phyloP scores from a whole-genome alignment of 192 early-diverging fungal species.

The Jimgerdemannia lactiflua region DNA sequence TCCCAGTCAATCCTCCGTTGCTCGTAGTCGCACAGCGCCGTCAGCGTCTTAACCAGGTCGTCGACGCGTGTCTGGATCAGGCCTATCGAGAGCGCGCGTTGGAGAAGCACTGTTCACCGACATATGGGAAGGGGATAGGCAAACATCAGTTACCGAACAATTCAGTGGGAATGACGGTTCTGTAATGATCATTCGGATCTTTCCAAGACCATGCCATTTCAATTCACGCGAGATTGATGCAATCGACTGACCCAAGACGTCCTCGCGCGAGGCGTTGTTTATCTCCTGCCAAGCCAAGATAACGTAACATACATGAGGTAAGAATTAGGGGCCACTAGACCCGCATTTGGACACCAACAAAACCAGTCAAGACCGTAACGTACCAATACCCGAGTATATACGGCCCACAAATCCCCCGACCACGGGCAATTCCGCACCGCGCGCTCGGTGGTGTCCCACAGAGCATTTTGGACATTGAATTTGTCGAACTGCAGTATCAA shows the following conservation, averaged over 20 bases:
- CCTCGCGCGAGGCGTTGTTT: neutral
- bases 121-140: too few relatives aligned
- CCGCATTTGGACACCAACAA: neutral
- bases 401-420: constrained; percentile 64
- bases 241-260: neutral
- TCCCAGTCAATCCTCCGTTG: constrained; percentile 30
- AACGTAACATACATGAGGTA: too few relatives aligned
- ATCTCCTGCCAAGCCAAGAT: neutral
- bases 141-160: too few relatives aligned
- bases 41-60: constrained; percentile 30
- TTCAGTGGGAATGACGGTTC: too few relatives aligned
- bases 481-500: constrained; percentile 30
- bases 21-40: constrained; percentile 35
- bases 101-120: constrained; percentile 8
- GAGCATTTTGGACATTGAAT: constrained; percentile 19
- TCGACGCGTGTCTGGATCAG: constrained; percentile 26
- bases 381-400: constrained; percentile 36
- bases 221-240: too few relatives aligned
- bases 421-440: constrained; percentile 72
- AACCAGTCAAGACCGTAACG: neutral
- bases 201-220: too few relatives aligned
- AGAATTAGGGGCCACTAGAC: too few relatives aligned
- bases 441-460: constrained; percentile 41
- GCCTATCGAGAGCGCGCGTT: constrained; percentile 20
- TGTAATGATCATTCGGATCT: too few relatives aligned